A percentile compares a stretch with the other conserved stretches of the same genome.
phyloP scores from a whole-genome alignment of 2,329 filamentous ascomycete genomes.

The Thelonectria olida region DNA sequence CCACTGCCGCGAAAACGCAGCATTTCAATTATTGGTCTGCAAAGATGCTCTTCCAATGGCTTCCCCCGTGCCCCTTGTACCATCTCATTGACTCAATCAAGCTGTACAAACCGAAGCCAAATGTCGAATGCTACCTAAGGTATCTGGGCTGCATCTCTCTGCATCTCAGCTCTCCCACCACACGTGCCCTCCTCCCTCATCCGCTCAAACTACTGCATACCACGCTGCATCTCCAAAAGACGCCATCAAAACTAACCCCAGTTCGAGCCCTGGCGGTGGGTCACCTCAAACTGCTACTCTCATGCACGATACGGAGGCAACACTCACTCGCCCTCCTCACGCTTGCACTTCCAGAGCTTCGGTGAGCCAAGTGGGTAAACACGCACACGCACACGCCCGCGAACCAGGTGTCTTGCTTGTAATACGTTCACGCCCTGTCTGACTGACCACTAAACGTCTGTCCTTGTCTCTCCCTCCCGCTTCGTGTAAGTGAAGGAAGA shows the following conservation, averaged over 20 bases:
- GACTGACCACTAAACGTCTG: background rate
- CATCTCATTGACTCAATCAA: background rate
- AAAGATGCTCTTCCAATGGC: background rate
- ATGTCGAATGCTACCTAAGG: too few species aligned
- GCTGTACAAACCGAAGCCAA: background rate
- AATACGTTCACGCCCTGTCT: too few species aligned
- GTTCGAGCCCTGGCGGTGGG: slow-evolving; percentile 16
- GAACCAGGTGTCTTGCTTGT: background rate
- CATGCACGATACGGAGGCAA: background rate
- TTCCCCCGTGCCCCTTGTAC: background rate
- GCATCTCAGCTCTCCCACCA: background rate
- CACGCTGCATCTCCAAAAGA: background rate
- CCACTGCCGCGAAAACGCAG: too few species aligned
- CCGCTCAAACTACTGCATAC: background rate
- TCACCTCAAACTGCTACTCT: background rate
- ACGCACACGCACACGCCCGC: slow-evolving; percentile 1
- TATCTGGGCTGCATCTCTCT: background rate
- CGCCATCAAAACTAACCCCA: slow-evolving; percentile 4
- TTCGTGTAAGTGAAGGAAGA: background rate
- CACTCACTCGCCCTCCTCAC: background rate
- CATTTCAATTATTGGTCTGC: background rate
- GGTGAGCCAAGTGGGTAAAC: slow-evolving; percentile 18
- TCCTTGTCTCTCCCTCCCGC: background rate
- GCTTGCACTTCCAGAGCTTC: background rate
- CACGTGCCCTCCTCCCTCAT: background rate